A percentile compares a stretch with the other conserved stretches of the same genome.
phyloP scores from a whole-genome alignment of 148 eudicot genomes.

The Fagopyrum esculentum region DNA sequence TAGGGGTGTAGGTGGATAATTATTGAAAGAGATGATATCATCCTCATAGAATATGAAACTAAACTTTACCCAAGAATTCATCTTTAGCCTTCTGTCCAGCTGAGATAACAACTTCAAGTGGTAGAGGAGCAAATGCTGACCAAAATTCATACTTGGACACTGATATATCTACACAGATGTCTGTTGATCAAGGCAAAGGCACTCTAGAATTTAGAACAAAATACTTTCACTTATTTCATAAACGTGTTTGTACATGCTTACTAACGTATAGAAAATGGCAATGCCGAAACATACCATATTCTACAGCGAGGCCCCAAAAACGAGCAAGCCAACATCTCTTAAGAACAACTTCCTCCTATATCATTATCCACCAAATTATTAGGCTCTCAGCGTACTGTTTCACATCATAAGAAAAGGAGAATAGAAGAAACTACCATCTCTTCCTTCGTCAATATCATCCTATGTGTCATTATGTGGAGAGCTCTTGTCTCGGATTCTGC shows the following conservation, averaged over 20 bases:
- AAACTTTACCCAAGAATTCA: conserved; percentile 50
- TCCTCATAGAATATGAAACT: conserved; percentile 22
- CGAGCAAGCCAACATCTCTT: conserved; percentile 99
- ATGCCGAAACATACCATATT: conserved; percentile 44
- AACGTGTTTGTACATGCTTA: not conserved
- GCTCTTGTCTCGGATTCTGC: conserved; percentile 88
- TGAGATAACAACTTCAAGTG: conserved; percentile 90
- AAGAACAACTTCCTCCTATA: conserved; percentile 93
- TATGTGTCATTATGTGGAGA: conserved; percentile 79
- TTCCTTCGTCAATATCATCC: conserved; percentile 92
- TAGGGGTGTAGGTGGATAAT: not conserved
- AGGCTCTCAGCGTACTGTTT: conserved; percentile 4
- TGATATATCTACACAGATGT: conserved; percentile 89
- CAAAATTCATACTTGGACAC: conserved; percentile 79
- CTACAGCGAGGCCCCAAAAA: conserved; percentile 92
- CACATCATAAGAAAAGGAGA: not conserved
- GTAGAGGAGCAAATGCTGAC: conserved; percentile 97
- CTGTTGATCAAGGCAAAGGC: conserved; percentile 27
- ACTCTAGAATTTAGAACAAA: not conserved
- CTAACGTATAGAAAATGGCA: not conserved
- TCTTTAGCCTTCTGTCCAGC: conserved; percentile 98
- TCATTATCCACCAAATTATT: conserved; percentile 2
- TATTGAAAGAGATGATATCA: conserved; percentile 10
- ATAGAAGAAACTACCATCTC: conserved; percentile 67
- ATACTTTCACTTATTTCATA: not conserved